Base-by-base conservation (phyloP, 2,329 filamentous ascomycete species). In the Colletotrichum caudatum region DNA sequence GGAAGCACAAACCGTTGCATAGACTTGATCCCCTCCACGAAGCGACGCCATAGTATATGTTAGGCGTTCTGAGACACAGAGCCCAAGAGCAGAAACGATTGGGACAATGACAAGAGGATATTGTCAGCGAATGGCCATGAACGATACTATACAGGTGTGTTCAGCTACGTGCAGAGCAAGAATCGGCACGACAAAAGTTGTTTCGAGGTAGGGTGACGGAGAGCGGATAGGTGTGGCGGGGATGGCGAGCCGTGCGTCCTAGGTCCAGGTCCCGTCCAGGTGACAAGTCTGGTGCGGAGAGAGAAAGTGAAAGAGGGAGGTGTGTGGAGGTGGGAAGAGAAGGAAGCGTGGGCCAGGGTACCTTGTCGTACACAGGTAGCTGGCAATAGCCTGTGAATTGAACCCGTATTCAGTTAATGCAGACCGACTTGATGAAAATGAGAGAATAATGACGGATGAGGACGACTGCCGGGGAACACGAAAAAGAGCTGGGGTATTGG, bases 1-100 rank as follows among this genome's bases (percentile, higher is more conserved):
- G 58, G 61, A 35, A 68, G 57, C 54, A 86, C 86, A 76, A 82
- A 89, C 87, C 79, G 87, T 89, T 75, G 86, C 87, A 79, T 89
- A 89, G 76, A 87, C 82, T 75, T 89, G 86, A 78, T 86, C 84
- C 74, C 80, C 81, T 76, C 77, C 77, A 76, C 76, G 39, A 57
- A 64, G 77, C 66, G 78, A 75, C 74, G 82, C 80, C 83, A 85
- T 84, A 74, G 74, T 71, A 66, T 51, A 35, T 48, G 64, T n/a
- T 26, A 51, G 59, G 46, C 51, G 70, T 63, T 70, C 73, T 74
- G 74, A 75, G 69, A 71, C 66, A 73, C 63, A 37, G 41, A 60
- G 41, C 39, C 54, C 66, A 57, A 67, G 26, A 46, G 59, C 50
- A 56, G 48, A n/a, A 56, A 56, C 61, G 54, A 72, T 64, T 64